phyloP scores from a whole-genome alignment of 805 yeast genomes.

The Torulaspora gathmanii region DNA sequence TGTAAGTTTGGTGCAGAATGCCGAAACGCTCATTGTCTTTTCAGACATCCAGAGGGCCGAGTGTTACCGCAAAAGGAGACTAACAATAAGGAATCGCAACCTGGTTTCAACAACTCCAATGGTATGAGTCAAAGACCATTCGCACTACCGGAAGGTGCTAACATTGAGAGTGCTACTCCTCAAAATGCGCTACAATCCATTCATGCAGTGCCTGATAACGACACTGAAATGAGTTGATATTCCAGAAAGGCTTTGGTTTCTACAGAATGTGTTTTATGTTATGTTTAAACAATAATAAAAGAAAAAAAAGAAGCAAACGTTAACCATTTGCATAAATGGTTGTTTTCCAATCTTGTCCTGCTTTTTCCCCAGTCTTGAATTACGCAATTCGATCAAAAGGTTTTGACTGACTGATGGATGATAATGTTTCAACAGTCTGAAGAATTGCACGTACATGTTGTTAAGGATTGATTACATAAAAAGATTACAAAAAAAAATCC shows the following conservation, averaged over 20 bases:
- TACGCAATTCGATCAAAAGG: constrained; percentile 2
- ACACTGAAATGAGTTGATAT: constrained; percentile 27
- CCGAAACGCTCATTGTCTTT: constrained; percentile 65
- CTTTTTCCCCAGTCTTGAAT: constrained; percentile 15
- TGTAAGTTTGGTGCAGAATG: constrained; percentile 80
- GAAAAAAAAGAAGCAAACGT: constrained; percentile 8
- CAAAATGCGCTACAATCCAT: constrained; percentile 38
- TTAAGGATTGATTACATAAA: constrained; percentile 3
- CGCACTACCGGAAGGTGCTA: constrained; percentile 72
- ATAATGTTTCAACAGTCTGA: not conserved
- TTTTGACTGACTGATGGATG: constrained; percentile 4
- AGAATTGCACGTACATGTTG: not conserved
- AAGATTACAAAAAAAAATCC: constrained; percentile 17
- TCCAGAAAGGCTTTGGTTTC: not conserved
- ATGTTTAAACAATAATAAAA: constrained; percentile 17
- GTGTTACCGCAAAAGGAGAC: constrained; percentile 31
- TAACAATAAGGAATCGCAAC: constrained; percentile 35
- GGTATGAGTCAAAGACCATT: constrained; percentile 57
- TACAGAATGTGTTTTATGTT: constrained; percentile 1
- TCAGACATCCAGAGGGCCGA: constrained; percentile 79
- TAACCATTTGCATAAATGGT: constrained; percentile 30
- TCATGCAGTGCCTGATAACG: constrained; percentile 25
- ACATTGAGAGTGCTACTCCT: constrained; percentile 60
- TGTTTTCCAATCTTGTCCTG: constrained; percentile 16
- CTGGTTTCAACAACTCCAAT: constrained; percentile 24